Evolutionary conservation across 164 flowering plant genomes (phyloP), one percentile per base, ranked within the genome.

Genomic region (Amborella trichopoda): DNA sequence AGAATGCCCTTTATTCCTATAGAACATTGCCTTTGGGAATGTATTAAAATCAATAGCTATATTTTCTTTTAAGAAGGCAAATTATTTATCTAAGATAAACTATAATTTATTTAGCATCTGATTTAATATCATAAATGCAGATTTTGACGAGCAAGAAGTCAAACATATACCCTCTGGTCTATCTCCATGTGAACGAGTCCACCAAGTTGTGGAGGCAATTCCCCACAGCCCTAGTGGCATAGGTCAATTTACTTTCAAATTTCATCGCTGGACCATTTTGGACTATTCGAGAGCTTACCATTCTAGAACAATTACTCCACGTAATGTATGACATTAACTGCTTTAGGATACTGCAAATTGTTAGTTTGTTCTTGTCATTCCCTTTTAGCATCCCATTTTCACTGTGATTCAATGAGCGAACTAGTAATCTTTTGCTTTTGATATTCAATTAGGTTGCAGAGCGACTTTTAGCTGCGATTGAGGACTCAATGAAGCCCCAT

Each of bases 241-340:
- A n/a, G 18, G 34, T 12, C 13, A 55, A 52, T 36, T 34, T 43
- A 40, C 28, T 25, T 39, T 49, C 42, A 40, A 41, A 26, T 85
- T 83, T 42, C 67, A 32, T 2, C 80, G 78, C 10, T 75, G 94
- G 96, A 81, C 86, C 23, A 68, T 86, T 46, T 32, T 62, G 67
- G 98, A 90, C 56, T 90, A 83, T 51, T 67, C 93, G 41, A 73
- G 58, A 53, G 89, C 94, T 21, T 90, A 86, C 52, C 38, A 9
- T 19, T 76, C 85, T 3, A 65, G 83, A 59, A 58, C 59, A 59
- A 59, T 63, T 39, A 90, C 94, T 67, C 98, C 98, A 23, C 43
- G 21, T 39, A 53, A 44, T 90, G 97, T 84, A 71, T 25, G 38
- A 14, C 28, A 39, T 38, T 49, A 30, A 6, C 13, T 6, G 13